Percentiles rank a stretch among this genome's conserved stretches.
These are phyloP conservation scores for Talaromyces funiculosus DNA, from an alignment of 2,329 filamentous ascomycete species.

Conservation along the genomic window DNA sequence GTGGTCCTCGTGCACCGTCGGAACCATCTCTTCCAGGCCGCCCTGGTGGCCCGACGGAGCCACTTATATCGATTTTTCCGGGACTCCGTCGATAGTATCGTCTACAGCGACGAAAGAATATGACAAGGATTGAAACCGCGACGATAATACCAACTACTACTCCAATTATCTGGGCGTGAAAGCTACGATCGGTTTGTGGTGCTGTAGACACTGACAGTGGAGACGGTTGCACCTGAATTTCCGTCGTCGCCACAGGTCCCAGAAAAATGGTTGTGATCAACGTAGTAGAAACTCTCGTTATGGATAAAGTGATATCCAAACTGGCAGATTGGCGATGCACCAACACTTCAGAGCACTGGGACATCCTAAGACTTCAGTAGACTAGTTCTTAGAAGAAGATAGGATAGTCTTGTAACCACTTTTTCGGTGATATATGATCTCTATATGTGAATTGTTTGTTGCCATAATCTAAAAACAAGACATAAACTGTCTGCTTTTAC, in stretches of 20 bases:
- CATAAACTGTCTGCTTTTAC: too few species aligned
- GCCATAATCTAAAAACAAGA: too few species aligned
- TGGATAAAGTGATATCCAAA: neutral
- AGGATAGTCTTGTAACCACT: neutral
- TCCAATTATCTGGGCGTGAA: neutral
- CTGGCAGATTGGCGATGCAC: neutral
- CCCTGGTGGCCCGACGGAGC: neutral
- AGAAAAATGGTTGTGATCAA: neutral
- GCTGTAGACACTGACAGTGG: neutral
- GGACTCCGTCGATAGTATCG: neutral
- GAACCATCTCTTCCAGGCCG: neutral
- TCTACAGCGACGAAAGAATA: neutral
- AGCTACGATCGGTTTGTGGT: neutral
- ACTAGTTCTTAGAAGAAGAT: neutral
- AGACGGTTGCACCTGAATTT: slow-evolving; percentile 1
- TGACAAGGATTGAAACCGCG: neutral
- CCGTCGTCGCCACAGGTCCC: neutral
- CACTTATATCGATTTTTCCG: neutral
- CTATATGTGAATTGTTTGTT: too few species aligned
- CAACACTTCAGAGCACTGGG: neutral
- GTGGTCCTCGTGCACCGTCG: neutral
- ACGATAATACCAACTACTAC: slow-evolving; percentile 2
- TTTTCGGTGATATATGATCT: neutral
- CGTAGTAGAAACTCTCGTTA: slow-evolving; percentile 6
- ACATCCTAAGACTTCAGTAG: neutral